Evolutionary conservation across 768 basidiomycete species (phyloP).

Genomic region (Cystofilobasidium bisporidii): DNA sequence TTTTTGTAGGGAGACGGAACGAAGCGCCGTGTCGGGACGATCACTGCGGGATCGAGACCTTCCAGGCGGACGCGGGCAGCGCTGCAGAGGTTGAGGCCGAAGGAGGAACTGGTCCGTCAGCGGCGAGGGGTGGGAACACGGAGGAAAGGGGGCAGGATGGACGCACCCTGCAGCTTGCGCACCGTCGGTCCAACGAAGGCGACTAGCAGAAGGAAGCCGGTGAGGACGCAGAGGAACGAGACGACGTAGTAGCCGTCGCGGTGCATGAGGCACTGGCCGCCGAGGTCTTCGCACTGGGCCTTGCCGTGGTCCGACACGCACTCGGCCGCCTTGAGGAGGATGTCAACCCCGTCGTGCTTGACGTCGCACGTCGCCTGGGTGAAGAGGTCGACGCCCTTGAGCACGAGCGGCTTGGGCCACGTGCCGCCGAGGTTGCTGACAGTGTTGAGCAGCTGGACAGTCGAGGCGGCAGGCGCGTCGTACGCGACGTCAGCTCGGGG

Average conservation of each 20-base stretch:
- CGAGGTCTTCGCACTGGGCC: constrained; percentile 58
- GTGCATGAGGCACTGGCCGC: constrained; percentile 70
- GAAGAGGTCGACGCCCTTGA: constrained; percentile 89
- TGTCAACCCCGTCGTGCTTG: constrained; percentile 39
- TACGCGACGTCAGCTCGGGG: too few relatives aligned
- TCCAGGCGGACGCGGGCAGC: constrained; percentile 17
- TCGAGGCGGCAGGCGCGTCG: background rate
- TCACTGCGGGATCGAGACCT: constrained; percentile 22
- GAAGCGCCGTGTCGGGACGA: too few relatives aligned
- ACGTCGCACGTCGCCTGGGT: constrained; percentile 74
- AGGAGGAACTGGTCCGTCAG: background rate
- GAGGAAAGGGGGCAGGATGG: background rate
- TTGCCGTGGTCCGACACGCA: constrained; percentile 92
- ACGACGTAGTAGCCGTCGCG: constrained; percentile 88
- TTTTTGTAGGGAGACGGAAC: too few relatives aligned
- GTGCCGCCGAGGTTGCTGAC: constrained; percentile 95
- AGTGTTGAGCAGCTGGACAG: constrained; percentile 72
- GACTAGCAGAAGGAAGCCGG: constrained; percentile 66
- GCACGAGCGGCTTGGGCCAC: constrained; percentile 86
- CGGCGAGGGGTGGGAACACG: too few relatives aligned
- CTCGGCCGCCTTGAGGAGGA: constrained; percentile 55
- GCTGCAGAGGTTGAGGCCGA: background rate
- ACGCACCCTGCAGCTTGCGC: constrained; percentile 71
- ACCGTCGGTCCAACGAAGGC: constrained; percentile 76
- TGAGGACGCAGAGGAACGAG: constrained; percentile 61